Evolutionary conservation across 495 filamentous ascomycete genomes (phyloP), one percentile per base, ranked within the genome.

Genomic region (Pseudotulostoma volvatum): DNA sequence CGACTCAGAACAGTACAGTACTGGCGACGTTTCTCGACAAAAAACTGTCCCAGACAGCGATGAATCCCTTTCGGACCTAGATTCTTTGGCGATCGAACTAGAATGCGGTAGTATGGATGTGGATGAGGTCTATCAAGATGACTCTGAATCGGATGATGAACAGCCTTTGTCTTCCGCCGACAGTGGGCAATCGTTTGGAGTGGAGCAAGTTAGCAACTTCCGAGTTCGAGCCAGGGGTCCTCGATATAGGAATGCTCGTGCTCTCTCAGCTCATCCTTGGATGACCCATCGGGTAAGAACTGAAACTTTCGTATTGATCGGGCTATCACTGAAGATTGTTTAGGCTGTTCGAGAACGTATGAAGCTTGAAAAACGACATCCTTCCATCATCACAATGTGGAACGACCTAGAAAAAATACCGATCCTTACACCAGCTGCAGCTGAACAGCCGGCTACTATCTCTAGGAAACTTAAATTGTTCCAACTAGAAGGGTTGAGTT

Each of bases 401-500:
- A 57, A 71, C 3, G 71, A 79, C 19, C 68, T 96, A 1, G 67
- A 73, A 51, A 60, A 73, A 2, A 68, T 75, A 39, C 74, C 81
- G 1, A 59, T 69, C 13, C 72, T 94, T 35, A 63, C 70, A 9
- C 68, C 76, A 20, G 67, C 71, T 32, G 64, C 67, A 40, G 82
- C 81, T 19, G 59, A 73, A 37, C 90, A 97, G 50, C 90, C 90
- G 14, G 51, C 55, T 5, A 74, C 71, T 3, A 93, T 97, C 44
- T 80, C 67, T 21, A 76, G 88, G 14, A 76, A 74, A 25, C 64
- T 97, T 36, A 90, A 95, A 55, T 76, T 78, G 1, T 96, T 95
- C 55, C 90, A 97, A 47, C 76, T 92, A 11, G 80, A 95, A 56
- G 90, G 90, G 4, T 59, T 97, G 28, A 76, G 84, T 41, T 97